These are phyloP conservation scores for Linanthus parryae DNA, from an alignment of 148 eudicot genomes.

Conservation along the genomic window DNA sequence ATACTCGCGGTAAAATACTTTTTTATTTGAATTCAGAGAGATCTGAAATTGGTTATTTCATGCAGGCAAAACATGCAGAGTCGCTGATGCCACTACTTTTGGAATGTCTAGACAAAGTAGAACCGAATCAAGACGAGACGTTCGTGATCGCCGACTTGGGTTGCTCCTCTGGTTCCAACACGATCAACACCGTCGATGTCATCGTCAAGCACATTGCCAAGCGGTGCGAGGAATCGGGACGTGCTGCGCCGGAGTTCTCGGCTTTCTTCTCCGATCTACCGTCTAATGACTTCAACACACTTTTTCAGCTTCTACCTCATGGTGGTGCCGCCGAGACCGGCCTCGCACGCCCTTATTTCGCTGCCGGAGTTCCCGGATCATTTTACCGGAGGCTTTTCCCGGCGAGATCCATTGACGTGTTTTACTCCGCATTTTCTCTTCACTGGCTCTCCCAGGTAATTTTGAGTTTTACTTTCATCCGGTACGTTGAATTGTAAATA, in stretches of 20 bases:
- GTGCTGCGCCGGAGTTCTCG: slow-evolving; percentile 60
- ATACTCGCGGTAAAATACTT: no score
- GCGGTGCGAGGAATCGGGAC: slow-evolving; percentile 58
- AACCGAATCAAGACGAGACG: slow-evolving; percentile 25
- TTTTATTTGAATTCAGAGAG: no score
- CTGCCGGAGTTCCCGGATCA: slow-evolving; percentile 74
- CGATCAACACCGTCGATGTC: slow-evolving; percentile 54
- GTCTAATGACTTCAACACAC: slow-evolving; percentile 88
- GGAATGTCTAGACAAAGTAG: slow-evolving; percentile 66
- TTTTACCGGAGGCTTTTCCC: slow-evolving; percentile 79
- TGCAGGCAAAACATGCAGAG: slow-evolving; percentile 80
- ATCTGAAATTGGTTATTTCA: no score
- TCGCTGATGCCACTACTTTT: slow-evolving; percentile 77
- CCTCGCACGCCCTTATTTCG: slow-evolving; percentile 68
- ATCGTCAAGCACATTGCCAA: slow-evolving; percentile 64
- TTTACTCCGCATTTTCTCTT: slow-evolving; percentile 78
- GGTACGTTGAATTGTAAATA: background rate
- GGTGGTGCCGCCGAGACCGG: slow-evolving; percentile 71
- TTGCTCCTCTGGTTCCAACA: slow-evolving; percentile 80
- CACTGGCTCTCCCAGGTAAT: slow-evolving; percentile 88
- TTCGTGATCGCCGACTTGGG: slow-evolving; percentile 85
- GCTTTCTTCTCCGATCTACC: slow-evolving; percentile 85
- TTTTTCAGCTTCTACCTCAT: slow-evolving; percentile 76
- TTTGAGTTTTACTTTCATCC: background rate
- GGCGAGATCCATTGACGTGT: slow-evolving; percentile 54